These are phyloP conservation scores for Solanum chiquidenum DNA, from an alignment of 257 asterid species.

Conservation along the genomic window DNA sequence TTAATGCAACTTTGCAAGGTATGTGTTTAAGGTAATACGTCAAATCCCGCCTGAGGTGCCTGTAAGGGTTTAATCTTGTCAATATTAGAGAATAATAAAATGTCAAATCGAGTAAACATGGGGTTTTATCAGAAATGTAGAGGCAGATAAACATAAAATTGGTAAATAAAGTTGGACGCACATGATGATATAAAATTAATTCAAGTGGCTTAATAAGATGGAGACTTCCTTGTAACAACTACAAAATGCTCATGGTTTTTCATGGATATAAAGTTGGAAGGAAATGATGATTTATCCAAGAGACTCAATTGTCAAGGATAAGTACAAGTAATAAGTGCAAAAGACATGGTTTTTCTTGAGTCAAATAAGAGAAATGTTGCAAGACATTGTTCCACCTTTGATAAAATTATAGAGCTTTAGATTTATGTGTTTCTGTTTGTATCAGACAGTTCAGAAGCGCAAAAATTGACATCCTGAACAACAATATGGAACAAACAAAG, in stretches of 20 bases:
- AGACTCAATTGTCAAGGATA: background rate
- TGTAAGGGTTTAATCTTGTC: slow-evolving; percentile 6
- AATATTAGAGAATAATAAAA: background rate
- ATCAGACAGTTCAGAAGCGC: background rate
- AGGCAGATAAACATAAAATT: background rate
- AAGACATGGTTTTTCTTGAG: background rate
- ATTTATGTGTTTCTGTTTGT: background rate
- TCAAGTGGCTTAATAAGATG: background rate
- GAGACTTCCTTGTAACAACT: background rate
- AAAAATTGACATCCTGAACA: background rate
- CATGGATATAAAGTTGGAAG: background rate
- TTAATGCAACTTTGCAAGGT: slow-evolving; percentile 59
- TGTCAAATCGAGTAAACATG: background rate
- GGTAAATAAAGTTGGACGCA: background rate
- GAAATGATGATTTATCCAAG: background rate
- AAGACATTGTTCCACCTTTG: background rate
- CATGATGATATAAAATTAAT: background rate
- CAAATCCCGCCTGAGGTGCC: slow-evolving; percentile 60
- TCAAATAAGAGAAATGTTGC: background rate
- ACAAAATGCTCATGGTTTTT: background rate
- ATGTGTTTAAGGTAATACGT: slow-evolving; percentile 53
- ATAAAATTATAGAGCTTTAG: background rate
- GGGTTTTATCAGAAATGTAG: background rate
- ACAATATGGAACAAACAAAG: background rate
- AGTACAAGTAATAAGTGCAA: background rate